Evolutionary conservation across 2,329 filamentous ascomycete genomes (phyloP).

Genomic region (Apiospora kogelbergensis): DNA sequence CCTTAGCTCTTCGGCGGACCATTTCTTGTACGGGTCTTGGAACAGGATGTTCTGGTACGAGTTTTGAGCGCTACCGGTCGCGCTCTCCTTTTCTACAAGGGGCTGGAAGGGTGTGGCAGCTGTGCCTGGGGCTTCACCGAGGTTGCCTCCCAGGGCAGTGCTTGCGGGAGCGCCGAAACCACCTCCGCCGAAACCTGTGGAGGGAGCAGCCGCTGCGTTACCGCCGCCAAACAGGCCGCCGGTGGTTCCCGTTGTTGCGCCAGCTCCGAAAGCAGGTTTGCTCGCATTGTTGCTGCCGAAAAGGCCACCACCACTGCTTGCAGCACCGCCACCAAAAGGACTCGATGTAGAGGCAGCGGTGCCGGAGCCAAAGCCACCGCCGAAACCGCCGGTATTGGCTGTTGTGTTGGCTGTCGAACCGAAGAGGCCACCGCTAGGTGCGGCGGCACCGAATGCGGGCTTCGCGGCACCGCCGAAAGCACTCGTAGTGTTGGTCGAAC

Average conservation of each 20-base stretch:
- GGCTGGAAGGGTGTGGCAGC: slow-evolving; percentile 67
- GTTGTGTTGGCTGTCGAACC: slow-evolving; percentile 33
- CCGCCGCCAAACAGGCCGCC: slow-evolving; percentile 48
- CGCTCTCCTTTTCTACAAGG: slow-evolving; percentile 69
- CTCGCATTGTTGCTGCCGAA: slow-evolving; percentile 31
- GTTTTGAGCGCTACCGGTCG: slow-evolving; percentile 53
- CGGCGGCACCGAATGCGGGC: slow-evolving; percentile 32
- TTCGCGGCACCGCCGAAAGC: slow-evolving; percentile 29
- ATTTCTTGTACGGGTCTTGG: slow-evolving; percentile 81
- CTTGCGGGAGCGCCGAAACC: slow-evolving; percentile 43
- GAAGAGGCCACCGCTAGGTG: slow-evolving; percentile 51
- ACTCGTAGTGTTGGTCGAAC: slow-evolving; percentile 29
- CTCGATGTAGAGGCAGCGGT: slow-evolving; percentile 37
- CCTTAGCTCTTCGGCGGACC: slow-evolving; percentile 82
- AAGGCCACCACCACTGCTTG: slow-evolving; percentile 24
- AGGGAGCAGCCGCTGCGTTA: slow-evolving; percentile 23
- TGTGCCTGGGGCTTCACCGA: slow-evolving; percentile 67
- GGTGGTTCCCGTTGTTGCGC: slow-evolving; percentile 41
- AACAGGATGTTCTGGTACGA: slow-evolving; percentile 80
- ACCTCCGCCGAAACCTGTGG: slow-evolving; percentile 36
- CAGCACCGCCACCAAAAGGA: slow-evolving; percentile 37
- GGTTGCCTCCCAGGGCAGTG: slow-evolving; percentile 48
- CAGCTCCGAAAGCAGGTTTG: slow-evolving; percentile 52
- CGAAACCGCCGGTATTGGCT: slow-evolving; percentile 33
- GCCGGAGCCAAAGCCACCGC: slow-evolving; percentile 38